These are phyloP conservation scores for Luffa acutangula DNA, from an alignment of 306 rosid species.

Conservation along the genomic window DNA sequence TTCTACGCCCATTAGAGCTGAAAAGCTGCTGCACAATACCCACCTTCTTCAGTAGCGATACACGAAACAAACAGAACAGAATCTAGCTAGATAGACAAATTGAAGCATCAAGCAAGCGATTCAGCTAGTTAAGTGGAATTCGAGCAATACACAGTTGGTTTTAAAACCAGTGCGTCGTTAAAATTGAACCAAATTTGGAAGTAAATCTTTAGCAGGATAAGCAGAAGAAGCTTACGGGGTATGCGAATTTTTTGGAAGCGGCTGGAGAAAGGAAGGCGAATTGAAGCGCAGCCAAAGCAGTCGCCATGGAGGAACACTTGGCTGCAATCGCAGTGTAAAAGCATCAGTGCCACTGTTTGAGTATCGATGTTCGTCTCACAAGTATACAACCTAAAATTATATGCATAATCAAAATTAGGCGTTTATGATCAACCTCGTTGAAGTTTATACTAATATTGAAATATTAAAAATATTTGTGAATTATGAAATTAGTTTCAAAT, in stretches of 20 bases:
- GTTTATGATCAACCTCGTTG: too few relatives aligned
- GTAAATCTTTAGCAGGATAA: background rate
- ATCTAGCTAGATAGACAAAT: background rate
- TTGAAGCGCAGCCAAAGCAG: background rate
- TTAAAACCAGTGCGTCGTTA: background rate
- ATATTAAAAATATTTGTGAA: too few relatives aligned
- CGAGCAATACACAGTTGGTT: background rate
- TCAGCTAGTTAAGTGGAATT: background rate
- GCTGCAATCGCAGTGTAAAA: background rate
- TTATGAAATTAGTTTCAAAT: too few relatives aligned
- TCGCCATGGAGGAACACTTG: background rate
- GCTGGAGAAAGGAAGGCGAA: background rate
- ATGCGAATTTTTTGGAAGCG: background rate
- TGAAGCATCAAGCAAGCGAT: background rate
- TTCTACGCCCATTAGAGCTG: slow-evolving; percentile 17
- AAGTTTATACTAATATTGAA: too few relatives aligned
- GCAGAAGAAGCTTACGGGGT: background rate
- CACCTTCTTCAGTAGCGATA: background rate
- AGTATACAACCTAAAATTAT: background rate
- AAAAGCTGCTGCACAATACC: slow-evolving; percentile 3
- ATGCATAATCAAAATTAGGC: too few relatives aligned
- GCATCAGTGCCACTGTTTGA: background rate
- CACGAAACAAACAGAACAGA: background rate
- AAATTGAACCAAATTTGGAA: background rate
- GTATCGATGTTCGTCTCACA: background rate